These are phyloP conservation scores for Aspergillus olivimuriae DNA, from an alignment of 495 filamentous ascomycete species.

Conservation along the genomic window DNA sequence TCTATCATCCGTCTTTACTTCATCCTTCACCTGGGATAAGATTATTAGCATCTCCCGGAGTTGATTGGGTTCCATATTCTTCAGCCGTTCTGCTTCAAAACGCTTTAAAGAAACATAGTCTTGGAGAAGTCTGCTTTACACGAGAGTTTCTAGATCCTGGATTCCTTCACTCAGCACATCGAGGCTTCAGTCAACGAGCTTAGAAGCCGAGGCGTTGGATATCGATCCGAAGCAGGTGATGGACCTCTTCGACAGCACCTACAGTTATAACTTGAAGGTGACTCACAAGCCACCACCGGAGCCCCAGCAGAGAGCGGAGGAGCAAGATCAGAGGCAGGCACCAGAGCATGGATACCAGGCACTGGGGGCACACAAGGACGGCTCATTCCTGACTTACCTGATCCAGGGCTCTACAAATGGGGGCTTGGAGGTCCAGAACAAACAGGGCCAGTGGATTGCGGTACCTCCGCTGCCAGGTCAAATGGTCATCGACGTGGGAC, in stretches of 20 bases:
- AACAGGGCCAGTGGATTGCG: constrained; percentile 34
- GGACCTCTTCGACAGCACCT: not conserved
- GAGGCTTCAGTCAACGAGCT: too few species aligned
- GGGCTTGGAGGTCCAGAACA: not conserved
- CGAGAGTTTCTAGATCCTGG: too few species aligned
- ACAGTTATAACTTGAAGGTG: not conserved
- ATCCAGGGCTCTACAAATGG: not conserved
- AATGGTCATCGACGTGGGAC: constrained; percentile 43
- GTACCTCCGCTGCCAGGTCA: constrained; percentile 36
- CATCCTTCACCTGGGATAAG: too few species aligned
- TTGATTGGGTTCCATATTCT: too few species aligned
- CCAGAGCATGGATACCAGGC: not conserved
- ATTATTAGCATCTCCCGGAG: too few species aligned
- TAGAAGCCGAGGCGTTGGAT: not conserved
- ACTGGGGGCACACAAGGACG: not conserved
- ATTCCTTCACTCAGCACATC: too few species aligned
- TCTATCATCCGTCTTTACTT: too few species aligned
- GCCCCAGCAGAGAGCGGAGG: too few species aligned
- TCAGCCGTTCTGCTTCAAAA: too few species aligned
- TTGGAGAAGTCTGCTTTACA: too few species aligned
- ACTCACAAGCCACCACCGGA: not conserved
- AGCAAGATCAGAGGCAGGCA: too few species aligned
- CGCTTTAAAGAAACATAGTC: too few species aligned
- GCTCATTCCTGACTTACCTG: not conserved
- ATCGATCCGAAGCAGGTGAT: not conserved